phyloP scores from a whole-genome alignment of 495 filamentous ascomycete genomes.

The Trichocladium uniseriatum region DNA sequence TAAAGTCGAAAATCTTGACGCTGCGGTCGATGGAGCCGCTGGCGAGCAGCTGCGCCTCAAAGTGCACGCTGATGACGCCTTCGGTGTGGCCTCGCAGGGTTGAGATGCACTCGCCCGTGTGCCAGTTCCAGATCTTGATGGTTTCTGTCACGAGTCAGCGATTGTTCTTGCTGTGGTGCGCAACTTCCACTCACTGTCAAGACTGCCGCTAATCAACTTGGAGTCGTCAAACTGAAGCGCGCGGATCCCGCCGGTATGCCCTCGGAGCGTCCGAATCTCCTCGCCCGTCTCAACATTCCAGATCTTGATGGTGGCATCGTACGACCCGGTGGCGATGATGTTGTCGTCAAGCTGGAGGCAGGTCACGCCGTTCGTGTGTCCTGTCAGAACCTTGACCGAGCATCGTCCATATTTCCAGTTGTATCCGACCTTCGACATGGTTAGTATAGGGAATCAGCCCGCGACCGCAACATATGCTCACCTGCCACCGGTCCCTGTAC shows the following conservation, averaged over 20 bases:
- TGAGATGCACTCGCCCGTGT: constrained; percentile 78
- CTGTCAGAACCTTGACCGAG: constrained; percentile 68
- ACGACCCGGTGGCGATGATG: constrained; percentile 87
- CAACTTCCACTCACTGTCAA: constrained; percentile 18
- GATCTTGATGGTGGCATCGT: constrained; percentile 88
- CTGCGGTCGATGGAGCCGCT: constrained; percentile 83
- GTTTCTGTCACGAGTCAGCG: constrained; percentile 34
- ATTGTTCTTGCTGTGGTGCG: not conserved
- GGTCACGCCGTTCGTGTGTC: constrained; percentile 91
- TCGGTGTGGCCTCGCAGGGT: constrained; percentile 67
- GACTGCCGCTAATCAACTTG: constrained; percentile 41
- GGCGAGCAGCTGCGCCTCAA: constrained; percentile 70
- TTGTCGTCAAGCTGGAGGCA: constrained; percentile 93
- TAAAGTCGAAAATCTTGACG: constrained; percentile 90
- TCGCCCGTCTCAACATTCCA: constrained; percentile 89
- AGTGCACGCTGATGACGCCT: constrained; percentile 78
- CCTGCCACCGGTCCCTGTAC: constrained; percentile 26
- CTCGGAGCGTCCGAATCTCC: constrained; percentile 69
- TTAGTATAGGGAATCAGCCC: constrained; percentile 1
- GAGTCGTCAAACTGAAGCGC: constrained; percentile 89
- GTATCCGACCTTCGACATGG: constrained; percentile 59
- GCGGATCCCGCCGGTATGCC: constrained; percentile 74
- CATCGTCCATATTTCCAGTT: constrained; percentile 96
- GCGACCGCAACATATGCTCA: constrained; percentile 14
- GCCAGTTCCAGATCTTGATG: constrained; percentile 93